Conservation (phyloP, 495 filamentous ascomycete species). For the Tuber indicum region DNA sequence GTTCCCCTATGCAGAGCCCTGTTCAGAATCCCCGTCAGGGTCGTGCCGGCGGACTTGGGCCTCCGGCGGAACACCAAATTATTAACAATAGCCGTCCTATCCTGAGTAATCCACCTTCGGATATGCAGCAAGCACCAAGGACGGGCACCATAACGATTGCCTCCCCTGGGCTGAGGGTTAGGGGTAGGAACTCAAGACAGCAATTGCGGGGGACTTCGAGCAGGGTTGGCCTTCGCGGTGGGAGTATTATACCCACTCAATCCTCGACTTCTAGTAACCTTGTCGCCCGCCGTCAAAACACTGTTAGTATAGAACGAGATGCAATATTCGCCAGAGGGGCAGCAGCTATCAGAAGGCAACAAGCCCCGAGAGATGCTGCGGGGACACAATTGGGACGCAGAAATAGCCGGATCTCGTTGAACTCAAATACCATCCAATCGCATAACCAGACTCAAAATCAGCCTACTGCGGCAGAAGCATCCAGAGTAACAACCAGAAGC, state of each 20-base stretch:
- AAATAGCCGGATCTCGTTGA: not conserved
- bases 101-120: constrained; percentile 7
- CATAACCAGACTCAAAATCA: not conserved
- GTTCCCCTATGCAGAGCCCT: constrained; percentile 12
- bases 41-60: not conserved
- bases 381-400: not conserved
- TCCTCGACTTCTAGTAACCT: not conserved
- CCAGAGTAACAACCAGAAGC: not conserved
- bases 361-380: not conserved
- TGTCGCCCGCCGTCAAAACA: not conserved
- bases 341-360: not conserved
- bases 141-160: constrained; percentile 22
- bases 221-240: constrained; percentile 27
- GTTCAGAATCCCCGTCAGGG: not conserved
- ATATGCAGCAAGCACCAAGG: constrained; percentile 16
- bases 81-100: constrained; percentile 2
- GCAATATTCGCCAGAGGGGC: constrained; percentile 1
- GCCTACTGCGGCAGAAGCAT: not conserved
- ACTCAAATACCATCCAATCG: not conserved
- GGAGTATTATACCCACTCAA: constrained; percentile 16
- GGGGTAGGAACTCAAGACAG: constrained; percentile 23
- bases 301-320: not conserved
- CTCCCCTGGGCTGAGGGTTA: constrained; percentile 28
- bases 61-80: constrained; percentile 1
- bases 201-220: constrained; percentile 26